These are phyloP conservation scores for Crucibulum laeve DNA, from an alignment of 768 basidiomycete genomes.

Conservation along the genomic window DNA sequence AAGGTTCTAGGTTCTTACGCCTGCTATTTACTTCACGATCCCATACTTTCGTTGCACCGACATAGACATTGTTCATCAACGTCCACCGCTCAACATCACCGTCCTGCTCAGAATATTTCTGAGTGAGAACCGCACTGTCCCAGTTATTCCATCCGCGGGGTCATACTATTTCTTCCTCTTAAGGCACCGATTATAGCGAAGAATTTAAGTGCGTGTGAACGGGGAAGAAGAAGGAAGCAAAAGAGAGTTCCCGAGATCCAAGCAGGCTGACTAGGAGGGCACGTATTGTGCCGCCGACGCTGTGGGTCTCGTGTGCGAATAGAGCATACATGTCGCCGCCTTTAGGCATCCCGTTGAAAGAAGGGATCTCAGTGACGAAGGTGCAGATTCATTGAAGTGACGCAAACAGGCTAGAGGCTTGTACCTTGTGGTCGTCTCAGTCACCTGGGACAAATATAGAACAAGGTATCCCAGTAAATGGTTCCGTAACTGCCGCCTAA, in stretches of 20 bases:
- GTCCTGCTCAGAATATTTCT: too few species aligned
- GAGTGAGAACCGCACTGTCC: too few species aligned
- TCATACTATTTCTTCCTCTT: not conserved
- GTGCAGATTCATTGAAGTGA: too few species aligned
- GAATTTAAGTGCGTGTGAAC: not conserved
- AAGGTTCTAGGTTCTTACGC: too few species aligned
- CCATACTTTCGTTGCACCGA: too few species aligned
- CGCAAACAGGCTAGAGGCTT: not conserved
- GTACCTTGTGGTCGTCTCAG: not conserved
- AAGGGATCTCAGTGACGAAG: too few species aligned
- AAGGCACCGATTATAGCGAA: not conserved
- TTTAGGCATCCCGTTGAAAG: not conserved
- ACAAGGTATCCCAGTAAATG: not conserved
- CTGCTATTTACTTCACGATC: too few species aligned
- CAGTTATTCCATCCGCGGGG: too few species aligned
- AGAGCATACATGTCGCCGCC: not conserved
- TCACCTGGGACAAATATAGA: not conserved
- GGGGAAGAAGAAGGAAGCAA: not conserved
- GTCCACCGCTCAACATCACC: too few species aligned
- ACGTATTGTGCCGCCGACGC: not conserved
- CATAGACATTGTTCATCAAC: too few species aligned
- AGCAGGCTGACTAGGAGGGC: not conserved
- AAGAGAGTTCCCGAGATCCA: not conserved
- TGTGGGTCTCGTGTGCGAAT: not conserved
- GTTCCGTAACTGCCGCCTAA: not conserved